Percentiles rank a stretch among this genome's conserved stretches.
phyloP scores from a whole-genome alignment of 1,284 basidiomycete species.

The Heliocybe sulcata region DNA sequence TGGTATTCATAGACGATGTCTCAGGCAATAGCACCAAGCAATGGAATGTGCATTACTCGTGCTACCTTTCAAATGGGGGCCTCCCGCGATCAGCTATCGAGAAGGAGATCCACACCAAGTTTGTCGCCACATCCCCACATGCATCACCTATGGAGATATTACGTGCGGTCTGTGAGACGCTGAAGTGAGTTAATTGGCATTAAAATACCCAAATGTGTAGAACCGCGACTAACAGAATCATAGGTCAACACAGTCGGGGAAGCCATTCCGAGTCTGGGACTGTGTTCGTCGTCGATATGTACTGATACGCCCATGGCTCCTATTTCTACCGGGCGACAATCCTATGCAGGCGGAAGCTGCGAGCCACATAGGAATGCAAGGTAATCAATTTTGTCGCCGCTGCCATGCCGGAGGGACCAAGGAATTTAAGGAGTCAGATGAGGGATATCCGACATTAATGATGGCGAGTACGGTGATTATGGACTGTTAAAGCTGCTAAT shows the following conservation, averaged over 20 bases:
- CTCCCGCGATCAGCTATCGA: constrained; percentile 9
- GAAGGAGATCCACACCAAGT: constrained; percentile 17
- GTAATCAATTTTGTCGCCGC: constrained; percentile 16
- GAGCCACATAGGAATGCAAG: constrained; percentile 17
- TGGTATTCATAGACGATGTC: constrained; percentile 17
- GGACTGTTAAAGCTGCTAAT: background rate
- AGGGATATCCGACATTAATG: constrained; percentile 20
- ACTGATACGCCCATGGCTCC: too few species aligned
- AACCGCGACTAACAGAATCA: too few species aligned
- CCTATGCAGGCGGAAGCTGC: constrained; percentile 24
- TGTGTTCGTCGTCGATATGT: constrained; percentile 17
- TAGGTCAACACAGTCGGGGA: constrained; percentile 14
- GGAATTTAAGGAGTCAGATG: constrained; percentile 14
- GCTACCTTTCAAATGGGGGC: constrained; percentile 12
- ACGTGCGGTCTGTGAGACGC: constrained; percentile 11
- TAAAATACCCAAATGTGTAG: too few species aligned
- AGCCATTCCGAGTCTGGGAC: constrained; percentile 13
- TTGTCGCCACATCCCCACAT: constrained; percentile 19
- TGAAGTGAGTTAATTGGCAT: too few species aligned
- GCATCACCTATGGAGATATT: constrained; percentile 18
- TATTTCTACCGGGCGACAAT: too few species aligned
- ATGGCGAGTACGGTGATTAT: constrained; percentile 9
- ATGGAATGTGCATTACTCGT: constrained; percentile 15
- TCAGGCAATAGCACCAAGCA: constrained; percentile 17
- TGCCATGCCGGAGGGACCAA: constrained; percentile 15